phyloP scores from a whole-genome alignment of 1,139 yeast genomes.

The Cylindricascospora bacillispora region DNA sequence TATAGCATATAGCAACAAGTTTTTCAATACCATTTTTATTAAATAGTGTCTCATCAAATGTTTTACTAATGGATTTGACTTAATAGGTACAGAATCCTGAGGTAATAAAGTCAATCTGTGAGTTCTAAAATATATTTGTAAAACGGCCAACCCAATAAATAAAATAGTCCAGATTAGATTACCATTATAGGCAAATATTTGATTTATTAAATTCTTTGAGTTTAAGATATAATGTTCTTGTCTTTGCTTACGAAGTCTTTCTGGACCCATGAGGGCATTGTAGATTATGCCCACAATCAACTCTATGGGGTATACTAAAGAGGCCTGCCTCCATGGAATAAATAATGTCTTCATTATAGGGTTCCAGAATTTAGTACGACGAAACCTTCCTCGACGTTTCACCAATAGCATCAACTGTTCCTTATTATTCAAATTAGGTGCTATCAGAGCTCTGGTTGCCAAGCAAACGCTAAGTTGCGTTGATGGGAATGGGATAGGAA shows the following conservation, averaged over 20 bases:
- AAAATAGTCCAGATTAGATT: slow-evolving; percentile 23
- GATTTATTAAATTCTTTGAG: slow-evolving; percentile 24
- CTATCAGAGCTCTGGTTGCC: no score
- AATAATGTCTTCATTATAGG: no score
- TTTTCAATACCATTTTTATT: slow-evolving; percentile 20
- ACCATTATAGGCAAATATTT: slow-evolving; percentile 28
- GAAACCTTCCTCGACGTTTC: no score
- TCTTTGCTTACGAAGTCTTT: slow-evolving; percentile 10
- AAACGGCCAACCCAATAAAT: slow-evolving; percentile 12
- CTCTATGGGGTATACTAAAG: slow-evolving; percentile 12
- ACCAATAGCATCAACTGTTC: no score
- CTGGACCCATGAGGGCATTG: slow-evolving; percentile 9
- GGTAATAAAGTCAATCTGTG: slow-evolving; percentile 9
- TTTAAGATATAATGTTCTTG: slow-evolving; percentile 13
- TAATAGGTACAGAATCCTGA: slow-evolving; percentile 4
- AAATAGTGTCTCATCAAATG: slow-evolving; percentile 13
- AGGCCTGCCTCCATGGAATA: slow-evolving; percentile 4
- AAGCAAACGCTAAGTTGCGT: no score
- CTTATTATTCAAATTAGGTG: no score
- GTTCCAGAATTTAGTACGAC: no score
- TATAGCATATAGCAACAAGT: slow-evolving; percentile 10
- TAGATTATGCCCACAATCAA: slow-evolving; percentile 13
- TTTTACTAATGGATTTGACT: slow-evolving; percentile 1
- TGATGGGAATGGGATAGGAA: no score
- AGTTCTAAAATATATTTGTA: slow-evolving; percentile 8